Evolutionary conservation across 1,284 basidiomycete species (phyloP).

Genomic region (Cryptococcus sp.): DNA sequence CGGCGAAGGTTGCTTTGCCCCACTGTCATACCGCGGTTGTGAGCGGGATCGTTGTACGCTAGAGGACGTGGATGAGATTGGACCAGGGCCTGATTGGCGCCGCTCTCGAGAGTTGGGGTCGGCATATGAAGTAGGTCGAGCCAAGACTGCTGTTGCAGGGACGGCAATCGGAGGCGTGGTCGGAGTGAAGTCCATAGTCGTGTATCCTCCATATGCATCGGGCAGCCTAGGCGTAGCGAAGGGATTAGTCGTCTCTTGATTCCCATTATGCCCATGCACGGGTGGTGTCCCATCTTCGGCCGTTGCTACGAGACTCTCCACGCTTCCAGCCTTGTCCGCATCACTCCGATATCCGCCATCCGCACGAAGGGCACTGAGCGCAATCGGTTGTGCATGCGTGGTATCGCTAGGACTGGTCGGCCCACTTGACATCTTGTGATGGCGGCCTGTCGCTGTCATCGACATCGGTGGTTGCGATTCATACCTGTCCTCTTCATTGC

Average conservation of each 20-base stretch:
- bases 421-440: background rate
- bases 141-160: no score
- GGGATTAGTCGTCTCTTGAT: background rate
- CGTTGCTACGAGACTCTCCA: background rate
- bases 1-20: no score
- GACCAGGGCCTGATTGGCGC: no score
- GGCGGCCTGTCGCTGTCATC: background rate
- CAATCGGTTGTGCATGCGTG: background rate
- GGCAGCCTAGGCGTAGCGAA: background rate
- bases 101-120: no score
- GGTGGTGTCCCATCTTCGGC: background rate
- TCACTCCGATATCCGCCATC: background rate
- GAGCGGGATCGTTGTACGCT: no score
- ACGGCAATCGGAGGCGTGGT: no score
- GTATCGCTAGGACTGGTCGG: background rate
- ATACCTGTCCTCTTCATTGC: background rate
- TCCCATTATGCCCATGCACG: background rate
- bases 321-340: background rate
- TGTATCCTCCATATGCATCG: no score
- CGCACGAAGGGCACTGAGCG: no score
- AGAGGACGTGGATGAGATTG: no score
- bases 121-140: no score
- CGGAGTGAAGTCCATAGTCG: no score
- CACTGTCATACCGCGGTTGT: no score
- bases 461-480: constrained; percentile 1